A percentile compares a stretch with the other conserved stretches of the same genome.
Conservation (phyloP, 495 filamentous ascomycete species). For the Penicillium diatomitis region DNA sequence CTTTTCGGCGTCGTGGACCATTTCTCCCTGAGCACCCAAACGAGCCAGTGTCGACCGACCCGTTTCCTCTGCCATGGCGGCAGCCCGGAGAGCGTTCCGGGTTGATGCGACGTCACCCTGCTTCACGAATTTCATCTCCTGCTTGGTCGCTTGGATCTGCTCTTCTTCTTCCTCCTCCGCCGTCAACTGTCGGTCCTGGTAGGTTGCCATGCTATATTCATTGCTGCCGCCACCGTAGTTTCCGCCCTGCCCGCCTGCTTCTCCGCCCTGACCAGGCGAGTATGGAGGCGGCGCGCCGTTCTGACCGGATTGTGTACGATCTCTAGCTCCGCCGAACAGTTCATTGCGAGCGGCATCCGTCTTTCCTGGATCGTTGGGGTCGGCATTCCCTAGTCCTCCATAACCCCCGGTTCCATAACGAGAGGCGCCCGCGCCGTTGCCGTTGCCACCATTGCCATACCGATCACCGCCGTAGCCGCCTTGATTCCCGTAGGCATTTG, state of each 20-base stretch:
- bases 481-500: slow-evolving; percentile 53
- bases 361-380: slow-evolving; percentile 43
- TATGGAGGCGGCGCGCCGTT: slow-evolving; percentile 35
- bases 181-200: slow-evolving; percentile 59
- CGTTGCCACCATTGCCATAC: slow-evolving; percentile 37
- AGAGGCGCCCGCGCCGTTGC: slow-evolving; percentile 21
- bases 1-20: slow-evolving; percentile 67
- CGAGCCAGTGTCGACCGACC: slow-evolving; percentile 58
- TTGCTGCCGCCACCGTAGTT: slow-evolving; percentile 41
- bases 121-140: slow-evolving; percentile 67
- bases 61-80: slow-evolving; percentile 62
- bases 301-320: slow-evolving; percentile 39
- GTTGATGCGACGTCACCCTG: slow-evolving; percentile 64
- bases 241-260: slow-evolving; percentile 1
- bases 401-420: slow-evolving; percentile 60
- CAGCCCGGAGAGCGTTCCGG: slow-evolving; percentile 56
- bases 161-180: slow-evolving; percentile 66
- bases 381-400: slow-evolving; percentile 53
- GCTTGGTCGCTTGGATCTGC: slow-evolving; percentile 57
- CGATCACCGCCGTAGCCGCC: slow-evolving; percentile 57
- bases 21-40: slow-evolving; percentile 66
- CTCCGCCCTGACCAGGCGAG: slow-evolving; percentile 21
- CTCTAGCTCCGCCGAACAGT: slow-evolving; percentile 55
- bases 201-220: slow-evolving; percentile 49
- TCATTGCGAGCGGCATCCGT: slow-evolving; percentile 50